Conservation (phyloP, 208 protist species). For the Trypanosoma avium region DNA sequence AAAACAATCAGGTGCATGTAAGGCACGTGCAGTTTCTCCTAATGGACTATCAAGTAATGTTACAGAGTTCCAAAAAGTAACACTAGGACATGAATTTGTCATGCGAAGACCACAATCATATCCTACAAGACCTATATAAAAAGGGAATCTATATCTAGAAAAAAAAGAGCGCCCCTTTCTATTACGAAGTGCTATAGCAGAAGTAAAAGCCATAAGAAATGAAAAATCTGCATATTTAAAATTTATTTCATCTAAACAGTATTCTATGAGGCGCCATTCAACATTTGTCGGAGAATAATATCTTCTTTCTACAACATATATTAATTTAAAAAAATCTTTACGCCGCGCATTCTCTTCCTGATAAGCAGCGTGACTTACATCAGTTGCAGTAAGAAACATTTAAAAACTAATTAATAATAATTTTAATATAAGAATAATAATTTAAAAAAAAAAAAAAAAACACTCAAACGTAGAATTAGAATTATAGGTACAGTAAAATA, state of each 20-base stretch:
- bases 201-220: slow-evolving; percentile 62
- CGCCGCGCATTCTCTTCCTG: slow-evolving; percentile 45
- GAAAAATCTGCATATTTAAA: slow-evolving; percentile 73
- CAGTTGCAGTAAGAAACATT: slow-evolving; percentile 36
- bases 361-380: slow-evolving; percentile 38
- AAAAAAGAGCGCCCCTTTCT: slow-evolving; percentile 31
- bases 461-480: too few relatives aligned
- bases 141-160: slow-evolving; percentile 45
- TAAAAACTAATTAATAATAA: slow-evolving; percentile 6
- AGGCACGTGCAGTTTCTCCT: slow-evolving; percentile 45
- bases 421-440: too few relatives aligned
- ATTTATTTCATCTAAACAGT: slow-evolving; percentile 84
- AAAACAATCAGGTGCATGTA: slow-evolving; percentile 56
- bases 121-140: slow-evolving; percentile 70
- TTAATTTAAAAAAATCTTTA: slow-evolving; percentile 61
- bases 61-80: slow-evolving; percentile 76
- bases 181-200: slow-evolving; percentile 39
- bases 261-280: slow-evolving; percentile 61
- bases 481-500: too few relatives aligned
- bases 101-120: slow-evolving; percentile 63
- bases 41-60: slow-evolving; percentile 58
- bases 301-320: slow-evolving; percentile 32
- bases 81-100: slow-evolving; percentile 49
- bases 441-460: too few relatives aligned
- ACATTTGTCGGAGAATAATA: slow-evolving; percentile 37